Evolutionary conservation across 2,329 filamentous ascomycete genomes (phyloP), one percentile per base, ranked within the genome.

Genomic region (Scytalidium lignicola): DNA sequence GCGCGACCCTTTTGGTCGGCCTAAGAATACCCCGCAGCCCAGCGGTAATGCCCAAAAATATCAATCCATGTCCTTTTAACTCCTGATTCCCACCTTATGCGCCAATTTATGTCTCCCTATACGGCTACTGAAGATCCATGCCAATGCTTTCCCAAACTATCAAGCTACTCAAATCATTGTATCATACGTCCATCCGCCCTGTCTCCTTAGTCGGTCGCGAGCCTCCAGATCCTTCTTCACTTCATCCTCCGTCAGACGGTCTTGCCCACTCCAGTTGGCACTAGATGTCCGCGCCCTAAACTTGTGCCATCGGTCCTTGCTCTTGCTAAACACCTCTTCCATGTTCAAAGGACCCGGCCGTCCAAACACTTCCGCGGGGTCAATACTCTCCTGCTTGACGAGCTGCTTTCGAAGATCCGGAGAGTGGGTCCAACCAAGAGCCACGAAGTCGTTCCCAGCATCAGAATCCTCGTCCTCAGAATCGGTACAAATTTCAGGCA

Each of bases 401-500:
- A 99, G 79, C 48, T 89, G 80, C 47, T 80, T 75, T 17, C 85
- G 82, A 42, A 99, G 79, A 55, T 89, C 86, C 10, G 92, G 91
- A 2, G 89, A 89, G 62, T 96, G 86, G 3, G 90, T 90, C 93
- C 93, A 99, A 7, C 82, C 80, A 2, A 90, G 88, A 15, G 89
- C 80, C 47, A 70, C 73, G 61, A 88, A 83, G 43, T 76, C 67
- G 43, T 71, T 71, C 28, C 76, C 77, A 28, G 72, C 71, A 6
- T 71, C 71, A 13, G 82, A 79, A 52, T 92, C 87, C 44, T 92
- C 87, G 51, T 95, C 89, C 61, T 96, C 91, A 23, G 90, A 90
- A 64, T 99, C 95, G 1, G 93, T 97, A 55, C 90, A 83, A 58
- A 99, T 97, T 58, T 99, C 93, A 0, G 93, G 92, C 2, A 99